phyloP scores from a whole-genome alignment of 2,329 filamentous ascomycete species.

The Emmonsia crescens region DNA sequence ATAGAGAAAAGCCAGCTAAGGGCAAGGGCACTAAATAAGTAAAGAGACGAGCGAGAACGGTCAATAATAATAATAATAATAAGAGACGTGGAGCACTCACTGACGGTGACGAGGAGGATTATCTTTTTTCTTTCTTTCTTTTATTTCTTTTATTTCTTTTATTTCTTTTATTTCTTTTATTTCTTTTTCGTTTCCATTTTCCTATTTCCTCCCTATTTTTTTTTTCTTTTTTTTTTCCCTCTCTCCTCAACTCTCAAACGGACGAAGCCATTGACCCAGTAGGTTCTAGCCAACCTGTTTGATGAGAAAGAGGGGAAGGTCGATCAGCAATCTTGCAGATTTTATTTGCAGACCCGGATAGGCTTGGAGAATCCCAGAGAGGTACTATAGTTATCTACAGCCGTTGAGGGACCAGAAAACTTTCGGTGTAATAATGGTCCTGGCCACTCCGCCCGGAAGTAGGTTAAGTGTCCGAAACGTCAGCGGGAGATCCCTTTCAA shows the following conservation, averaged over 20 bases:
- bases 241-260: not conserved
- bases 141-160: too few species aligned
- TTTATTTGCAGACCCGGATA: not conserved
- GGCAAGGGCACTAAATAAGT: not conserved
- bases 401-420: not conserved
- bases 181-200: not conserved
- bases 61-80: not conserved
- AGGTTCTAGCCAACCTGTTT: conserved; percentile 1
- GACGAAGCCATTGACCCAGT: conserved; percentile 1
- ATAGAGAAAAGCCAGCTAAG: not conserved
- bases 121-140: not conserved
- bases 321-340: conserved; percentile 1
- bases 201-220: not conserved
- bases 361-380: not conserved
- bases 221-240: not conserved
- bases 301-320: conserved; percentile 1
- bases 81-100: not conserved
- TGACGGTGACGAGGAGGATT: not conserved
- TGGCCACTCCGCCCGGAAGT: not conserved
- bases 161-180: not conserved
- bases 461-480: not conserved
- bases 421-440: not conserved
- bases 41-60: not conserved
- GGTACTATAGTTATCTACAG: not conserved
- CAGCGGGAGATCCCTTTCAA: not conserved